Conservation (phyloP, 2,329 filamentous ascomycete species). For the Fonsecaea erecta region DNA sequence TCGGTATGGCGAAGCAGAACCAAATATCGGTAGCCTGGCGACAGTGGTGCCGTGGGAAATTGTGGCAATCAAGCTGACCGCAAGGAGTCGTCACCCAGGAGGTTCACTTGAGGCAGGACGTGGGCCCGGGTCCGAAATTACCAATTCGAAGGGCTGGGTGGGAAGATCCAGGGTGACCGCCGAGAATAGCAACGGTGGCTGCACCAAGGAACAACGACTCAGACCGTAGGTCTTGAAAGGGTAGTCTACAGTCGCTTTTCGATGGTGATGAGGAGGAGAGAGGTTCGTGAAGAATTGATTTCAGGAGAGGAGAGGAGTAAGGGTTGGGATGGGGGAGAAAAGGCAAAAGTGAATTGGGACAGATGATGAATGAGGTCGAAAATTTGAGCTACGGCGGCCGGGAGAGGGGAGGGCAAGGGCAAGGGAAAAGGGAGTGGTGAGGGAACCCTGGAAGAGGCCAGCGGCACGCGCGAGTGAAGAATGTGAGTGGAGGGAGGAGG, state of each 20-base stretch:
- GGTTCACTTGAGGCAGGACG: conserved; percentile 24
- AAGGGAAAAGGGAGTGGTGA: conserved; percentile 16
- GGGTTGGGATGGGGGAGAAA: neutral
- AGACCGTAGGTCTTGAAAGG: conserved; percentile 13
- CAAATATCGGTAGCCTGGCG: conserved; percentile 35
- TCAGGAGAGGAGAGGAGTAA: conserved; percentile 17
- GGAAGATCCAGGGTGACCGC: conserved; percentile 27
- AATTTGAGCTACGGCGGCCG: conserved; percentile 9
- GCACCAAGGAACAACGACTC: conserved; percentile 27
- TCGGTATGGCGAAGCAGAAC: conserved; percentile 31
- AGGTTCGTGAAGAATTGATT: conserved; percentile 4
- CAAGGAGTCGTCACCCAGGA: conserved; percentile 35
- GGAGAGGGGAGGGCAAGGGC: neutral
- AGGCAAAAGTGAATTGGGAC: neutral
- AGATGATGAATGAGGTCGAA: conserved; percentile 15
- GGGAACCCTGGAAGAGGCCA: conserved; percentile 8
- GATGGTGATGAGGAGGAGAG: conserved; percentile 4
- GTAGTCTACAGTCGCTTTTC: conserved; percentile 10
- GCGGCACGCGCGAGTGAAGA: conserved; percentile 5
- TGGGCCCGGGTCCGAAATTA: conserved; percentile 38
- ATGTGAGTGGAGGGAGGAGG: conserved; percentile 11
- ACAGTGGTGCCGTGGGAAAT: conserved; percentile 36
- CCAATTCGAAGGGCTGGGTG: conserved; percentile 26
- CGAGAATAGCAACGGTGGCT: conserved; percentile 34
- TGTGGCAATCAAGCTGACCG: conserved; percentile 38